Percentiles rank a stretch among this genome's conserved stretches.
Conservation (phyloP, 768 basidiomycete genomes). For the Astraeus odoratus region DNA sequence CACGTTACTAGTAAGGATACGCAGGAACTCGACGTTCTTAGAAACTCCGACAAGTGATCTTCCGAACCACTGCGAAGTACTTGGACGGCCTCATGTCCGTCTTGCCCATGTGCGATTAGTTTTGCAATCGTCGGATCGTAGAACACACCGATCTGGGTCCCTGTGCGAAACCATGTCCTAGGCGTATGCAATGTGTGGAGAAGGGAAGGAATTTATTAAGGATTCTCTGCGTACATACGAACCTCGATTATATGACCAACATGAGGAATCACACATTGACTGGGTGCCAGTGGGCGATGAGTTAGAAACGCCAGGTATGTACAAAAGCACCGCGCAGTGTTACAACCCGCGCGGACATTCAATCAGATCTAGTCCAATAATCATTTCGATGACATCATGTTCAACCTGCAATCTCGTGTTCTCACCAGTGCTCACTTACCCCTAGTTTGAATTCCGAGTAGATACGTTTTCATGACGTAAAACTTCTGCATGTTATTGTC, state of each 20-base stretch:
- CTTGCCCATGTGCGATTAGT: constrained; percentile 80
- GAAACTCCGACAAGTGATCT: constrained; percentile 87
- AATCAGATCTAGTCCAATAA: constrained; percentile 89
- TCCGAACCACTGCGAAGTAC: constrained; percentile 75
- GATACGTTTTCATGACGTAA: constrained; percentile 95
- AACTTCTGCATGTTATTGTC: constrained; percentile 84
- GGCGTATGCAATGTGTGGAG: constrained; percentile 66
- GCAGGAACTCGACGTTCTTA: constrained; percentile 87
- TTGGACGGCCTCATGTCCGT: constrained; percentile 78
- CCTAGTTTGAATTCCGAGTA: background rate
- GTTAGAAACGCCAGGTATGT: background rate
- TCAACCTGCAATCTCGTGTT: constrained; percentile 84
- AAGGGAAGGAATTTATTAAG: constrained; percentile 89
- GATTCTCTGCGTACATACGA: constrained; percentile 93
- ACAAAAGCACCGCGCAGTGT: background rate
- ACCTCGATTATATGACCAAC: constrained; percentile 93
- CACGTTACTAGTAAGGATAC: constrained; percentile 65
- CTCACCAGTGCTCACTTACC: constrained; percentile 33
- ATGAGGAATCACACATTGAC: constrained; percentile 73
- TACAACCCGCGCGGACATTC: constrained; percentile 94
- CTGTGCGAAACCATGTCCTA: constrained; percentile 84
- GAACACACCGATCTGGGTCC: constrained; percentile 81
- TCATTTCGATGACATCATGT: constrained; percentile 92
- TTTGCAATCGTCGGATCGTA: constrained; percentile 94
- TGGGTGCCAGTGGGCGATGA: constrained; percentile 51